Evolutionary conservation across 2,329 filamentous ascomycete species (phyloP).

Genomic region (Penicillium palitans): DNA sequence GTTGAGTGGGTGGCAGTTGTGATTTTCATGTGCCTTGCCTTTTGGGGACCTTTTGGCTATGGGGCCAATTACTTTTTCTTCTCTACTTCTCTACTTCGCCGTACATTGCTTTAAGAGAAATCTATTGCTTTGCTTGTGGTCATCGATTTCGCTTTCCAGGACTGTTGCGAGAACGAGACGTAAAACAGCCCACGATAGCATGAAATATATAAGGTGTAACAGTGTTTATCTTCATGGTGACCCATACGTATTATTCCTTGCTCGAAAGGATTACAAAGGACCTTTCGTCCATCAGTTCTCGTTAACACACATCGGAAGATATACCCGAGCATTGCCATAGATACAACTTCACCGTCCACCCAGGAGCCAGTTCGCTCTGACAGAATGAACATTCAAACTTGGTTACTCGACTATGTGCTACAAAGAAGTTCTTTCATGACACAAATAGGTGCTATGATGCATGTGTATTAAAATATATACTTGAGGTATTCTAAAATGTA

Average conservation of each 20-base stretch:
- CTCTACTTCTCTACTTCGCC: neutral
- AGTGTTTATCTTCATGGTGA: neutral
- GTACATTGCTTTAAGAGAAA: slow-evolving; percentile 16
- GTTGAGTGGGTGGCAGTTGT: neutral
- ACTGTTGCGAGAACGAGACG: neutral
- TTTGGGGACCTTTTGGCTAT: neutral
- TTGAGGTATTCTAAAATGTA: neutral
- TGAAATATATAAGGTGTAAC: neutral
- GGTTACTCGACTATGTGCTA: neutral
- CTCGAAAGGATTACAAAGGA: neutral
- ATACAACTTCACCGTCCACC: neutral
- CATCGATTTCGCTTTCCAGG: neutral
- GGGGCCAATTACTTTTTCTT: neutral
- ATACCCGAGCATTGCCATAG: neutral
- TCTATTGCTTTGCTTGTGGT: slow-evolving; percentile 9
- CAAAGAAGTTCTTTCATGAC: neutral
- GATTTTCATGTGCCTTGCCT: slow-evolving; percentile 3
- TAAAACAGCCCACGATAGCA: neutral
- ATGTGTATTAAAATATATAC: neutral
- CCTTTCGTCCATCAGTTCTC: neutral
- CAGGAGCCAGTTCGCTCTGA: neutral
- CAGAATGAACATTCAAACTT: neutral
- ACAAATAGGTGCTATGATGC: neutral
- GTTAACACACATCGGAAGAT: neutral
- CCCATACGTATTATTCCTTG: neutral